phyloP scores from a whole-genome alignment of 805 yeast genomes.

The Ogataea siamensis region DNA sequence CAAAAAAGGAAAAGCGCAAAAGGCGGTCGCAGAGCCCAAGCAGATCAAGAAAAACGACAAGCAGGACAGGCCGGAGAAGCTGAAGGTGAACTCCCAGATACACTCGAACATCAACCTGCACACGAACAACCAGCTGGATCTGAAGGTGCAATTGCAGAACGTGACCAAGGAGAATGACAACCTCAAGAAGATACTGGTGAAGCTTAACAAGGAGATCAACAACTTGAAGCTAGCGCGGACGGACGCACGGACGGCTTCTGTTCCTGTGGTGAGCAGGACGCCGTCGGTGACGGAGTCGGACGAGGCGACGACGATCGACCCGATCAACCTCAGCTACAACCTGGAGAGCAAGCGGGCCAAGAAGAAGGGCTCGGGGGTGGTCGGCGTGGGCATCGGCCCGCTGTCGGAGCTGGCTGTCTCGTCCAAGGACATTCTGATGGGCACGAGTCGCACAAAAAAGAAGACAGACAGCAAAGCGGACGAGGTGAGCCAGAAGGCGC shows the following conservation, averaged over 20 bases:
- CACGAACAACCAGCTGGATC: slow-evolving; percentile 31
- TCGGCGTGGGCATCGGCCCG: slow-evolving; percentile 8
- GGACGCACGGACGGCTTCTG: neutral
- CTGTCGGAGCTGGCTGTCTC: slow-evolving; percentile 19
- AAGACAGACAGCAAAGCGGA: slow-evolving; percentile 22
- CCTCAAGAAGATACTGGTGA: slow-evolving; percentile 39
- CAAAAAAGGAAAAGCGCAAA: slow-evolving; percentile 21
- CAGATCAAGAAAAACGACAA: slow-evolving; percentile 16
- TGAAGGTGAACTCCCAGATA: slow-evolving; percentile 33
- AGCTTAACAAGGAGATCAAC: slow-evolving; percentile 40
- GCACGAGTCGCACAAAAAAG: slow-evolving; percentile 14
- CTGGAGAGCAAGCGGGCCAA: slow-evolving; percentile 32
- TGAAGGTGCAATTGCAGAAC: slow-evolving; percentile 39
- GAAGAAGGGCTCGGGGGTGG: slow-evolving; percentile 3
- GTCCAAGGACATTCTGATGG: slow-evolving; percentile 28
- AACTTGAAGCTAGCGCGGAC: slow-evolving; percentile 27
- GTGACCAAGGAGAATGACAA: slow-evolving; percentile 45
- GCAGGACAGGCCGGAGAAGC: slow-evolving; percentile 16
- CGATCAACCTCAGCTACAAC: slow-evolving; percentile 32
- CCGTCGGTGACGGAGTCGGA: slow-evolving; percentile 1
- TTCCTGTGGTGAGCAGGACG: neutral
- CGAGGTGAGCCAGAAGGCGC: slow-evolving; percentile 22
- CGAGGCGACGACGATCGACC: slow-evolving; percentile 31
- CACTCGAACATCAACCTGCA: slow-evolving; percentile 36
- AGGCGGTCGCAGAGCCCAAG: slow-evolving; percentile 11